Evolutionary conservation across 129 eudicot genomes (phyloP), one percentile per base, ranked within the genome.

Genomic region (Arctium minus): DNA sequence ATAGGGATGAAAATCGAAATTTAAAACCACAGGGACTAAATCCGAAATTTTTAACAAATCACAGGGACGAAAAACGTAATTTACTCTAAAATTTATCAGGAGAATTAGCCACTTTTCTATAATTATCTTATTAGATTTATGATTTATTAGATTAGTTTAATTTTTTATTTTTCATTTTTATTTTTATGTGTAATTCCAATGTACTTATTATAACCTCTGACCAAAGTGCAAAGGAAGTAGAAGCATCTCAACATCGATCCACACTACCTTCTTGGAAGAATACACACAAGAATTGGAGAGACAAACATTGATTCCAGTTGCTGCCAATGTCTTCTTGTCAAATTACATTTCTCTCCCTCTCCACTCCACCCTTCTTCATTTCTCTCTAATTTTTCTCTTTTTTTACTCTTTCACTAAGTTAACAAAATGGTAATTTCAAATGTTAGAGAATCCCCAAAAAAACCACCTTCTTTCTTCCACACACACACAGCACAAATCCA

Each of bases 361-460:
- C 46, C 70, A 76, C 71, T 33, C 38, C 75, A 33, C 36, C 36
- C 36, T 1, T 33, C 8, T 30, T 31, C 81, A n/a, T 73, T 12
- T 10, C 76, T 48, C 80, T 72, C 83, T 60, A 71, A 48, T 11
- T 74, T 39, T 62, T 33, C 32, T 46, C 35, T 31, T 53, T 72
- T 82, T 29, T 74, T 29, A 13, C 30, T 35, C 36, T 78, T 80
- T 81, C 77, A 85, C 86, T 53, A 82, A 46, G 73, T 82, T 72
- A 60, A 76, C 82, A 73, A 76, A 82, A 70, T 82, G 80, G 85
- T 79, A 79, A 81, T 82, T 88, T 87, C 75, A 75, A 44, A 77
- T 75, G 87, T 90, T 83, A 85, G 88, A 80, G 18, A 60, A 72
- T 69, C 85, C 44, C 87, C 78, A 67, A 50, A 69, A 83, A 77